Evolutionary conservation across 2,329 filamentous ascomycete genomes (phyloP), one percentile per base, ranked within the genome.

Genomic region (Microdochium bolleyi): DNA sequence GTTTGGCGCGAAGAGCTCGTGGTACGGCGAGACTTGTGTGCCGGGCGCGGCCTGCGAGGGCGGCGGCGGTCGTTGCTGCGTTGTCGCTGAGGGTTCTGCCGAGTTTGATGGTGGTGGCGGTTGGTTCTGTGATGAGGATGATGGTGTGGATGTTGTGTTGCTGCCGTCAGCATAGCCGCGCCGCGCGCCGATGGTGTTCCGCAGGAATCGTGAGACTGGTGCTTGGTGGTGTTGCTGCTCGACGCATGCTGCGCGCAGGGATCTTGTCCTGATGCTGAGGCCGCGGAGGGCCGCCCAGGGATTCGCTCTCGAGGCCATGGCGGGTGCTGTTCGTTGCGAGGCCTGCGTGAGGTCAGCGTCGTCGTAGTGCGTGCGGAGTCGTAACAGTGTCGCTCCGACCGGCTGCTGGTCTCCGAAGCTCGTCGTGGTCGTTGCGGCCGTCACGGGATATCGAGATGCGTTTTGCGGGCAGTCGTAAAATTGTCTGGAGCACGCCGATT

Each of bases 241-340:
- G 21, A 22, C 19, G 41, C 41, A 46, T 21, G 41, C 16, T 22
- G 41, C 8, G 41, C 41, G 41, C 5, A 46, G 41, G 41, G 41
- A 10, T 22, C 41, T 46, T 13, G 41, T 46, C 41, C 41, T 16
- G 41, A 64, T 50, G 54, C 59, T 58, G 49, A 67, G 62, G 55
- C 57, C 63, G 41, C 61, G 64, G 34, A 62, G 52, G 21, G 57
- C 56, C 30, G 60, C 52, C 64, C 62, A 64, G 16, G 64, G 65
- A 49, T 58, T 63, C 50, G 65, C 53, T 56, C 63, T 65, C 30
- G 63, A 64, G 41, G 65, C 60, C 65, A 67, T 67, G 32, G 19
- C 41, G 41, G 37, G 19, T 19, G 19, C 7, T 19, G 37, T 19
- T 16, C 37, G 30, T 16, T 16, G 14, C 7, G 37, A 4, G 4